Evolutionary conservation across 495 filamentous ascomycete genomes (phyloP).

Genomic region (Emericellopsis terricola): DNA sequence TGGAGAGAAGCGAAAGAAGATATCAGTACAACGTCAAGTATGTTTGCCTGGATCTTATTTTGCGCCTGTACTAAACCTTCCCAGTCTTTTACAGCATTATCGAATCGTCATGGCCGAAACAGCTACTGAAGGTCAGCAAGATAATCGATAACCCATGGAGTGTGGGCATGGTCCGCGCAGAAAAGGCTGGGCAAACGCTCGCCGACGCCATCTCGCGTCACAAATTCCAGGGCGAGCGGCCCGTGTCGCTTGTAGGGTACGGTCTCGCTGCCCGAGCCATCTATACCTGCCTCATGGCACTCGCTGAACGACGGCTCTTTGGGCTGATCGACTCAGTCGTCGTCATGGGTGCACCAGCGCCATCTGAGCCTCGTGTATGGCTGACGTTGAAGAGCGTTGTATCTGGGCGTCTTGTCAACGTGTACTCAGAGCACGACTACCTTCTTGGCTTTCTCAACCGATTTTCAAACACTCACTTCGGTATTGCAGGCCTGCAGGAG

Average conservation of each 20-base stretch:
- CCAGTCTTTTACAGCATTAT: slow-evolving; percentile 52
- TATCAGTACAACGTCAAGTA: slow-evolving; percentile 36
- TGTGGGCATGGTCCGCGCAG: slow-evolving; percentile 59
- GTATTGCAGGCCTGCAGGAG: slow-evolving; percentile 37
- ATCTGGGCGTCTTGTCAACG: slow-evolving; percentile 36
- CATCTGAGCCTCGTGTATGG: slow-evolving; percentile 35
- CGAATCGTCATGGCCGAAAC: slow-evolving; percentile 56
- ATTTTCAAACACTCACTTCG: slow-evolving; percentile 31
- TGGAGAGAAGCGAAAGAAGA: slow-evolving; percentile 64
- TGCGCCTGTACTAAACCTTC: slow-evolving; percentile 1
- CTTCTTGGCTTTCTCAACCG: slow-evolving; percentile 41
- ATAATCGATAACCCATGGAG: slow-evolving; percentile 85
- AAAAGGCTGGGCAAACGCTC: slow-evolving; percentile 73
- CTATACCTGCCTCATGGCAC: slow-evolving; percentile 56
- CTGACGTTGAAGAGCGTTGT: slow-evolving; percentile 37
- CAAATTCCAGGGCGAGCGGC: slow-evolving; percentile 72
- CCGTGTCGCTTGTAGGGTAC: slow-evolving; percentile 78
- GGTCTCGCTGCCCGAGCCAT: slow-evolving; percentile 82
- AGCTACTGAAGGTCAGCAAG: slow-evolving; percentile 58
- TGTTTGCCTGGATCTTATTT: slow-evolving; percentile 7
- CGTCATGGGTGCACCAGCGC: slow-evolving; percentile 67
- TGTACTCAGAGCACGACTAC: slow-evolving; percentile 41
- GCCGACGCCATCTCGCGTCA: slow-evolving; percentile 71
- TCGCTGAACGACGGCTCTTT: slow-evolving; percentile 65
- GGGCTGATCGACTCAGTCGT: slow-evolving; percentile 75